Evolutionary conservation across 495 filamentous ascomycete species (phyloP), one percentile per base, ranked within the genome.

Genomic region (Cairneyella variabilis): DNA sequence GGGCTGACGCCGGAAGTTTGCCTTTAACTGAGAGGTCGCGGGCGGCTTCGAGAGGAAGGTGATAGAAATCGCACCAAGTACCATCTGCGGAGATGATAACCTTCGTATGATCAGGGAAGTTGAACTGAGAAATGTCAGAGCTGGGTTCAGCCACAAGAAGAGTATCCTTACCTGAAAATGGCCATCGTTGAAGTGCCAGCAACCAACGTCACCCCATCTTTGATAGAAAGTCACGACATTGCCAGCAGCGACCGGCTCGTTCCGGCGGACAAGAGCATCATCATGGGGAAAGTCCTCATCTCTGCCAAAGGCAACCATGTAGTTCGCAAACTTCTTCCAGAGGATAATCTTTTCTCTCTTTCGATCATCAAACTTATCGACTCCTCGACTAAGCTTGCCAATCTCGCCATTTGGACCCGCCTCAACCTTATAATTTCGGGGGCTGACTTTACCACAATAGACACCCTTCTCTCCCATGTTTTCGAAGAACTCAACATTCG

Each of bases 71-170:
- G 57, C 89, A 82, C 79, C 85, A 88, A 1, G 76, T 85, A 22
- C 83, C 89, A 32, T 84, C 82, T 7, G 81, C 75, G 28, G 89
- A 87, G 42, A 96, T 72, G 3, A 95, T 81, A 22, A 96, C 77
- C 66, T 98, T 98, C 25, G 93, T 97, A 65, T 98, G 93, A 58
- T 98, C 93, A 6, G 92, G 91, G 71, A 97, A 98, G 68, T 98
- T 97, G 71, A 96, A 88, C 80, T 93, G 63, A 39, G 2, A 16
- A 9, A 8, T 25, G 23, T 45, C n/a, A 45, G 20, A 14, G 14
- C 27, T 45, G 3, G 21, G 52, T 50, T 16, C 43, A 52, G 46
- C n/a, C 40, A 2, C 14, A 21, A 30, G 22, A 20, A 53, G 48
- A 56, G 53, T 55, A 52, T 27, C 54, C 71, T 41, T 64, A 86